phyloP scores from a whole-genome alignment of 257 asterid genomes.

The Plantago major region DNA sequence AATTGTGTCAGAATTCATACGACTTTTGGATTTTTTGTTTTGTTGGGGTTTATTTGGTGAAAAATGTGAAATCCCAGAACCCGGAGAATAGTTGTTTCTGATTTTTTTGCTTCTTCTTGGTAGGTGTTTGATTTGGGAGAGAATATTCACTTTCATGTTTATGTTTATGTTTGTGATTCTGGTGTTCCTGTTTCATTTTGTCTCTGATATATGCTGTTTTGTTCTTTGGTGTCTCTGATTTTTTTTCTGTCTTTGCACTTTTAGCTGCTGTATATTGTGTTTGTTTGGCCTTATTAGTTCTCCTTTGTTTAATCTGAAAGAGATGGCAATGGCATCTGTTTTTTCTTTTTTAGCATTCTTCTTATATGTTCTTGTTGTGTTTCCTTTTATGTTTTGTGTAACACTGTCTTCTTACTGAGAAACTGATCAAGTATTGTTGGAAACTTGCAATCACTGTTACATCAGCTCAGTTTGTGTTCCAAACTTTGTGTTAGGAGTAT shows the following conservation, averaged over 20 bases:
- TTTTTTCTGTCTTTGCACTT: background rate
- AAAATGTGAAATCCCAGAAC: slow-evolving; percentile 13
- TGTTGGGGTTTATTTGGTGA: background rate
- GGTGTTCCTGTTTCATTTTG: slow-evolving; percentile 17
- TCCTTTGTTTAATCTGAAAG: slow-evolving; percentile 7
- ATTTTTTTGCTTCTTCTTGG: background rate
- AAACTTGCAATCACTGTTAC: slow-evolving; percentile 8
- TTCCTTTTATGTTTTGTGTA: background rate
- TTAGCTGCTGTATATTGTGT: background rate
- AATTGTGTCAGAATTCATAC: background rate
- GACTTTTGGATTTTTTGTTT: background rate
- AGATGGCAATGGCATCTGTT: slow-evolving; percentile 5
- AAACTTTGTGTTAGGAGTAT: background rate
- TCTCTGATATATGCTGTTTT: background rate
- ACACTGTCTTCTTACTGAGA: background rate
- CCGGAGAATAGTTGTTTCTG: background rate
- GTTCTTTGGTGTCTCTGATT: background rate
- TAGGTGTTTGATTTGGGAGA: slow-evolving; percentile 10
- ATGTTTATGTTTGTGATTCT: slow-evolving; percentile 5
- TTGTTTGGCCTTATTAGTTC: background rate
- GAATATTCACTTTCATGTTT: slow-evolving; percentile 6
- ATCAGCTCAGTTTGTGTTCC: background rate
- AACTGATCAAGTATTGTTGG: background rate
- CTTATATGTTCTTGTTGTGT: background rate
- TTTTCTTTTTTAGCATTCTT: background rate